phyloP scores from a whole-genome alignment of 2,329 filamentous ascomycete species.

The Colletotrichum tofieldiae region DNA sequence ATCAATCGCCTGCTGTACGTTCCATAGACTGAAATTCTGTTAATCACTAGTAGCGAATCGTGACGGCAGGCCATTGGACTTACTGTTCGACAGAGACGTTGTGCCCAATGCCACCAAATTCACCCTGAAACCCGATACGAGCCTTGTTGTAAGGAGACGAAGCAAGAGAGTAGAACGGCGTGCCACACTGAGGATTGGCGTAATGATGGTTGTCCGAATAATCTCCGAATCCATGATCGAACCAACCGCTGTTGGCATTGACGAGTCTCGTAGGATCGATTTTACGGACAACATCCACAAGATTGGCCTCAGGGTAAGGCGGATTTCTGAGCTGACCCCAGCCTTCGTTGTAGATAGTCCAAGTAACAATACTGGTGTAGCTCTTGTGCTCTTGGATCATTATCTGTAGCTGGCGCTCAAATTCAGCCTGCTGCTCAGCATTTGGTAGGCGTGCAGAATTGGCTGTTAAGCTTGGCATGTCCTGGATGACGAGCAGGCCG shows the following conservation, averaged over 20 bases:
- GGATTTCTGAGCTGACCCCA: conserved; percentile 73
- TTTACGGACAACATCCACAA: conserved; percentile 68
- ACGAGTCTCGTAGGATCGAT: conserved; percentile 77
- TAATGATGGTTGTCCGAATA: conserved; percentile 82
- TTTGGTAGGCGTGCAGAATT: conserved; percentile 54
- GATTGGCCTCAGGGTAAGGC: conserved; percentile 68
- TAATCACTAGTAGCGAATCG: neutral
- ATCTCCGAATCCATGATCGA: conserved; percentile 78
- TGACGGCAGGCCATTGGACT: conserved; percentile 45
- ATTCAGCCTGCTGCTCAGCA: conserved; percentile 72
- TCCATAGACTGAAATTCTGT: conserved; percentile 70
- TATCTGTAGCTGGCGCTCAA: conserved; percentile 73
- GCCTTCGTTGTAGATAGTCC: conserved; percentile 81
- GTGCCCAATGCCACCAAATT: conserved; percentile 79
- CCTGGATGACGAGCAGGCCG: conserved; percentile 78
- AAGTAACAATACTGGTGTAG: conserved; percentile 76
- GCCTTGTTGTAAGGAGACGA: conserved; percentile 70
- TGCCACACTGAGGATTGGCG: conserved; percentile 79
- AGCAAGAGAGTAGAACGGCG: conserved; percentile 75
- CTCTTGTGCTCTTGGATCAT: conserved; percentile 75
- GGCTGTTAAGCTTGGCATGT: conserved; percentile 75
- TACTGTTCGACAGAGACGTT: conserved; percentile 75
- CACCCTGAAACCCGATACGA: conserved; percentile 79
- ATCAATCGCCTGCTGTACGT: conserved; percentile 71
- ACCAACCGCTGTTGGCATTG: conserved; percentile 76